A percentile compares a stretch with the other conserved stretches of the same genome.
Evolutionary conservation across 768 basidiomycete species (phyloP).

Genomic region (Mycena venus): DNA sequence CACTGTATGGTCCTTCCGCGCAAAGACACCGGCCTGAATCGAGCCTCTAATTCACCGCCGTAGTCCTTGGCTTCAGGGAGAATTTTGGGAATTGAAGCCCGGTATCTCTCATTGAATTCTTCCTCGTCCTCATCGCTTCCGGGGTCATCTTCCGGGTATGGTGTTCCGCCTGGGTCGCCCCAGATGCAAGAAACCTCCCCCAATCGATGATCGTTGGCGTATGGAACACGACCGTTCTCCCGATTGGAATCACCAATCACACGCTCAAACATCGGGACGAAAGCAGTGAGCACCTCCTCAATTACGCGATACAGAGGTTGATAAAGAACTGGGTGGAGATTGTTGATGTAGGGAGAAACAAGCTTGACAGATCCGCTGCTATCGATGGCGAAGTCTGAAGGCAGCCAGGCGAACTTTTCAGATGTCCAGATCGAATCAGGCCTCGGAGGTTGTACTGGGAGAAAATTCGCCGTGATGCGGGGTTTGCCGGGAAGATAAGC

Average conservation of each 20-base stretch:
- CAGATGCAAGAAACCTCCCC: conserved; percentile 16
- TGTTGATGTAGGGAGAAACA: conserved; percentile 42
- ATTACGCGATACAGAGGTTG: conserved; percentile 35
- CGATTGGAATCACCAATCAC: conserved; percentile 37
- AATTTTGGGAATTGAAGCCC: background rate
- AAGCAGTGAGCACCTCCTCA: conserved; percentile 31
- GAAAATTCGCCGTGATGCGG: conserved; percentile 16
- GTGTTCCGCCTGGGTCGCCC: conserved; percentile 12
- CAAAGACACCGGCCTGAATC: conserved; percentile 17
- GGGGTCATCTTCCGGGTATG: conserved; percentile 18
- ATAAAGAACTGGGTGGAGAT: conserved; percentile 36
- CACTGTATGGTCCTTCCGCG: conserved; percentile 31
- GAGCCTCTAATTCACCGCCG: conserved; percentile 3
- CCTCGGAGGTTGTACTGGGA: conserved; percentile 1
- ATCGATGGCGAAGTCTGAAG: conserved; percentile 42
- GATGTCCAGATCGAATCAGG: conserved; percentile 30
- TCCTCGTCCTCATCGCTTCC: conserved; percentile 31
- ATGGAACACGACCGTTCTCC: background rate
- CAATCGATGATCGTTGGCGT: background rate
- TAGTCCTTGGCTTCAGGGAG: conserved; percentile 20
- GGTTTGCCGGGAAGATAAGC: conserved; percentile 6
- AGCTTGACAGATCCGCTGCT: conserved; percentile 31
- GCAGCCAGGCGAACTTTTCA: conserved; percentile 41
- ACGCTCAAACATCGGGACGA: conserved; percentile 44
- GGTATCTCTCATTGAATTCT: conserved; percentile 11